A percentile compares a stretch with the other conserved stretches of the same genome.
Evolutionary conservation across 208 protist genomes (phyloP).

Genomic region (Herpetomonas samuelpessoai): DNA sequence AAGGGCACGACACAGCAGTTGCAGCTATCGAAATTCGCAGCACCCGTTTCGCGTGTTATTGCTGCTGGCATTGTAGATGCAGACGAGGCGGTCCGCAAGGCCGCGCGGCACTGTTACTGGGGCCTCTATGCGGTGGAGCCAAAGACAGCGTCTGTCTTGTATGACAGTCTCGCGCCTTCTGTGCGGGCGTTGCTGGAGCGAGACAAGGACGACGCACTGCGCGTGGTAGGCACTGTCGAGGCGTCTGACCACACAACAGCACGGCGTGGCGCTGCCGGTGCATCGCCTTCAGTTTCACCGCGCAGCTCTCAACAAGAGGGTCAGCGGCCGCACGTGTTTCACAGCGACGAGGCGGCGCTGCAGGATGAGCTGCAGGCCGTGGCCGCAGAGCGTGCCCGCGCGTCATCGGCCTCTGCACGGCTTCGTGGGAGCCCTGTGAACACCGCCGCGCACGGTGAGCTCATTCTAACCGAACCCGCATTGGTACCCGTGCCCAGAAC

Average conservation of each 20-base stretch:
- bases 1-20: conserved; percentile 35
- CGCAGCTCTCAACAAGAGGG: not conserved
- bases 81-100: conserved; percentile 31
- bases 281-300: not conserved
- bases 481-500: too few relatives aligned
- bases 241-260: not conserved
- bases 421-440: not conserved
- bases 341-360: too few relatives aligned
- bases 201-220: conserved; percentile 2
- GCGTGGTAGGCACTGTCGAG: not conserved
- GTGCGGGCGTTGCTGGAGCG: conserved; percentile 24
- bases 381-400: conserved; percentile 19
- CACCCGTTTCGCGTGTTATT: conserved; percentile 35
- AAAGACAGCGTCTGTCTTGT: conserved; percentile 27
- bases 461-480: too few relatives aligned
- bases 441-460: too few relatives aligned
- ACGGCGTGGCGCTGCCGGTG: not conserved
- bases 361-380: conserved; percentile 32
- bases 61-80: conserved; percentile 38
- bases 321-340: too few relatives aligned
- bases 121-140: conserved; percentile 40
- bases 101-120: conserved; percentile 41
- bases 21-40: conserved; percentile 25
- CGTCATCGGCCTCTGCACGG: not conserved
- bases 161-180: conserved; percentile 19